Base-by-base conservation (phyloP, 805 yeast species). In the Metschnikowia borealis region DNA sequence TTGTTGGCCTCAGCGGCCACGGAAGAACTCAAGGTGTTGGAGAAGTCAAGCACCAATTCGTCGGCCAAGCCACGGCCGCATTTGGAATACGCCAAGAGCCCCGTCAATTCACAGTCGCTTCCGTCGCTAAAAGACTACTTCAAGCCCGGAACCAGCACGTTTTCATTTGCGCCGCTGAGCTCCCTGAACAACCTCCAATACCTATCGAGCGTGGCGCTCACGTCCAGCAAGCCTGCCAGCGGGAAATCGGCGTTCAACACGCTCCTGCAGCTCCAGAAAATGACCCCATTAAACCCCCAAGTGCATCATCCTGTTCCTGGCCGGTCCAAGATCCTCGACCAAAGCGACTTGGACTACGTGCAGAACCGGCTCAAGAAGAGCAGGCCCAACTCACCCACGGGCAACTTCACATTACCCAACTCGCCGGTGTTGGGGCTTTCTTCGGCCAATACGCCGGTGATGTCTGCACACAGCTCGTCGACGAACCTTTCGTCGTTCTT, bases 1-100 rank as follows among this genome's bases (percentile, higher is more conserved):
- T 65, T 78, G 2, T 62, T 80, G 44, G 83, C 83, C 5, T 66
- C 77, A 11, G 82, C 83, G 5, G 83, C 84, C 3, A 71, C 80
- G 3, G 81, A 79, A 59, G 84, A 80, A 61, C 67, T 80, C 50
- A 71, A 71, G 48, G 69, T 71, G 51, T 54, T 79, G 52, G 73
- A 73, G 54, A 61, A 55, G 40, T 38, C 58, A 20, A 35, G 48
- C n/a, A 47, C 57, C 20, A 52, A 54, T 17, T 26, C 54, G 2
- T 47, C 29, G 10, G 23, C 6, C 7, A 37, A 23, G 15, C 13
- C 47, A 5, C 50, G 47, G 33, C 34, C 41, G 15, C 26, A 46
- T 17, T 33, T 44, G 39, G 47, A 39, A 15, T 44, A 38, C 32
- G 45, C 43, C 40, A 44, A 45, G 17, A 54, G 55, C 21, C 42